A percentile compares a stretch with the other conserved stretches of the same genome.
These are phyloP conservation scores for Kernera saxatilis DNA, from an alignment of 345 rosid genomes.

Conservation along the genomic window DNA sequence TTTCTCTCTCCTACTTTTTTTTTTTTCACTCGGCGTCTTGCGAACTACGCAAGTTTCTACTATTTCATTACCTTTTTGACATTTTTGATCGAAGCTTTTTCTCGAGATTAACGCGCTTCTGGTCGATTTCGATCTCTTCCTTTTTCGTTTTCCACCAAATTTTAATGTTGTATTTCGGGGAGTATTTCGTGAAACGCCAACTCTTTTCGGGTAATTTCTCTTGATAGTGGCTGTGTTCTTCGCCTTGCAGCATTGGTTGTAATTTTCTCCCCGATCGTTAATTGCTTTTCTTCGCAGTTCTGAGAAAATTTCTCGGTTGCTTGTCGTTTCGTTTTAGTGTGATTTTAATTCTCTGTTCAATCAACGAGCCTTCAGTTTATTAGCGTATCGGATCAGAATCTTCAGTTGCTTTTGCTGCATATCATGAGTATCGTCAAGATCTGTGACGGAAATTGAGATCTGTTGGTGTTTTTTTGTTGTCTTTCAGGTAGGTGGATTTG, in stretches of 20 bases:
- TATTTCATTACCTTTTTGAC: slow-evolving; percentile 3
- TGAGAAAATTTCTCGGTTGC: background rate
- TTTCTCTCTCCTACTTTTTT: slow-evolving; percentile 27
- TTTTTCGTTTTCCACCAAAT: background rate
- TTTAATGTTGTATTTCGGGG: background rate
- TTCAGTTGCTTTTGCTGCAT: background rate
- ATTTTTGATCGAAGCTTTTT: slow-evolving; percentile 8
- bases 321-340: background rate
- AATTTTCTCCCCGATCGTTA: background rate
- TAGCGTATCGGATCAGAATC: background rate
- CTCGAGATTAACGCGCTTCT: slow-evolving; percentile 5
- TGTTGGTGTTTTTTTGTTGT: background rate
- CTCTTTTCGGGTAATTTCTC: slow-evolving; percentile 12
- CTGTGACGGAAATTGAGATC: slow-evolving; percentile 16
- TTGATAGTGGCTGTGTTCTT: background rate
- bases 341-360: background rate
- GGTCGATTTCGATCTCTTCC: background rate
- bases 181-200: background rate
- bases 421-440: background rate
- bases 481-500: slow-evolving; percentile 22
- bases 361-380: background rate
- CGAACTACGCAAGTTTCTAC: slow-evolving; percentile 26
- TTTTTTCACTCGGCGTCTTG: slow-evolving; percentile 15
- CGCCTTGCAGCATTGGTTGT: background rate
- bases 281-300: background rate